A percentile compares a stretch with the other conserved stretches of the same genome.
Conservation (phyloP, 371 early-diverging fungal genomes). For the Rhizopus arrhizus region DNA sequence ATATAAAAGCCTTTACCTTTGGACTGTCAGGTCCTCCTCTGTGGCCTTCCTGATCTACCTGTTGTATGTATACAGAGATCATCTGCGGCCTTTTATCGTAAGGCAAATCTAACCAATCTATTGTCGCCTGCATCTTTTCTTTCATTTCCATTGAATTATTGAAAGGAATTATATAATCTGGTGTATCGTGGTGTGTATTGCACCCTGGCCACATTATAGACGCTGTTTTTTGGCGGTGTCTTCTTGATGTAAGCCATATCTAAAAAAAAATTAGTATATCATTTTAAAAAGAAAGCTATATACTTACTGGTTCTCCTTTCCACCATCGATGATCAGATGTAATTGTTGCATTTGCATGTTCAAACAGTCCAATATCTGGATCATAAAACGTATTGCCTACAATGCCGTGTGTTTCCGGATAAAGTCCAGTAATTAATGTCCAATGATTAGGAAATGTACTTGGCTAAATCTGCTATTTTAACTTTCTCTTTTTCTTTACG, state of each 20-base stretch:
- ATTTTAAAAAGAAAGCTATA: background rate
- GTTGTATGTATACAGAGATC: conserved; percentile 78
- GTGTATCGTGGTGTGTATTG: conserved; percentile 56
- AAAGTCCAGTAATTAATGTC: conserved; percentile 88
- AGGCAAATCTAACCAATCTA: conserved; percentile 81
- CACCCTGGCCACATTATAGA: conserved; percentile 93
- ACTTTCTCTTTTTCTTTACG: background rate
- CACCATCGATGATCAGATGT: conserved; percentile 77
- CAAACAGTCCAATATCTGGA: conserved; percentile 71
- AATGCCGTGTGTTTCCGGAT: conserved; percentile 92
- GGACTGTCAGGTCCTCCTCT: conserved; percentile 71
- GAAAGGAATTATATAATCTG: conserved; percentile 71
- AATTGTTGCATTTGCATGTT: conserved; percentile 64
- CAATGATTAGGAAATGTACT: conserved; percentile 92
- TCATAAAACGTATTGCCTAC: conserved; percentile 90
- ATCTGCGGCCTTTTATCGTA: conserved; percentile 72
- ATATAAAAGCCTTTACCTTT: conserved; percentile 35
- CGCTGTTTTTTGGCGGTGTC: conserved; percentile 66
- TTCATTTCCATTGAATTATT: conserved; percentile 43
- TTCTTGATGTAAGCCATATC: conserved; percentile 88
- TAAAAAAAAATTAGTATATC: conserved; percentile 27
- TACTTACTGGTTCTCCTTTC: conserved; percentile 81
- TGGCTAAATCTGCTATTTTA: background rate
- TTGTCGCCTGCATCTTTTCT: conserved; percentile 64
- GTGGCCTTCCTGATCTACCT: conserved; percentile 87